These are phyloP conservation scores for Cucurbita moschata DNA, from an alignment of 306 rosid genomes.

Conservation along the genomic window DNA sequence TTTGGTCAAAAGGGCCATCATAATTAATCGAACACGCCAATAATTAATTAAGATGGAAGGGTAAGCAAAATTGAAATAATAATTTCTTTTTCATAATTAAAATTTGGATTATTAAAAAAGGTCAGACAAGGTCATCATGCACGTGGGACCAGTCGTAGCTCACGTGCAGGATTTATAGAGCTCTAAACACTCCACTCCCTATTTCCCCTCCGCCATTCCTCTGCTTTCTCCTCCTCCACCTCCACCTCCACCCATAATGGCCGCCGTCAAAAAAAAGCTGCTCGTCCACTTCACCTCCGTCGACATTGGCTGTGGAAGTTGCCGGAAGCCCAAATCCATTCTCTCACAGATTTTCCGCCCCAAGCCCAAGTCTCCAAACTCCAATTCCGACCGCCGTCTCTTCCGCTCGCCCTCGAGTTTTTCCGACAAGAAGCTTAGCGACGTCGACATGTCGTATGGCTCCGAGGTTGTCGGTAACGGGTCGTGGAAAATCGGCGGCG, in stretches of 20 bases:
- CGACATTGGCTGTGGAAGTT: conserved; percentile 6
- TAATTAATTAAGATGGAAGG: neutral
- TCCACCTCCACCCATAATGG: neutral
- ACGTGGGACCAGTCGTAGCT: conserved; percentile 2
- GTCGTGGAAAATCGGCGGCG: neutral
- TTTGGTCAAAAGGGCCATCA: too few relatives aligned
- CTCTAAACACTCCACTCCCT: neutral
- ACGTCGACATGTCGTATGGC: neutral
- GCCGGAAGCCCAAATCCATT: neutral
- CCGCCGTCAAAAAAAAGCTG: neutral
- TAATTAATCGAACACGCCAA: neutral
- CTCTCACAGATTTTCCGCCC: neutral
- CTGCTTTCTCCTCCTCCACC: neutral
- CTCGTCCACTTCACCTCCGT: neutral
- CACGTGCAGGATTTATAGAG: conserved; percentile 6
- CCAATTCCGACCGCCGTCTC: neutral
- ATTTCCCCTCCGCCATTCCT: neutral
- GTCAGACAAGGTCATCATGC: neutral
- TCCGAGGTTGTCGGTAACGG: neutral
- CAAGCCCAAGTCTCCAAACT: neutral
- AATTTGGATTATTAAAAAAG: neutral
- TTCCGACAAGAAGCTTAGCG: neutral
- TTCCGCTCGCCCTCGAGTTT: neutral
- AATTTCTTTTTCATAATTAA: neutral
- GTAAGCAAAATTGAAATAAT: neutral